Percentiles rank a stretch among this genome's conserved stretches.
Conservation (phyloP, 2,329 filamentous ascomycete species). For the Botrytis galanthina region DNA sequence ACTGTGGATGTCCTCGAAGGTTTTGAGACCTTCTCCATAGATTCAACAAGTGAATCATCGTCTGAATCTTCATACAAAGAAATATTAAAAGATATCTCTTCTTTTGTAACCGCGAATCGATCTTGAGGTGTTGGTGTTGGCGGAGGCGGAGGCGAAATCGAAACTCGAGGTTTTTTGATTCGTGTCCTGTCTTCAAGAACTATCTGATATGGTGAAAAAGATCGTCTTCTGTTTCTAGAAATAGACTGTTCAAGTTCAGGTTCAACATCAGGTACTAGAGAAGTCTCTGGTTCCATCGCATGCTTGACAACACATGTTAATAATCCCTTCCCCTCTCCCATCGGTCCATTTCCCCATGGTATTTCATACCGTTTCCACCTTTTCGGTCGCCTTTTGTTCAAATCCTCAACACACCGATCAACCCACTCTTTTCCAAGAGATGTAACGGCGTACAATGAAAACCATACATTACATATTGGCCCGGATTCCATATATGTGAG, state of each 20-base stretch:
- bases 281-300: neutral
- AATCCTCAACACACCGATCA: neutral
- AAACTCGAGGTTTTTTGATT: neutral
- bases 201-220: neutral
- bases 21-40: neutral
- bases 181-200: neutral
- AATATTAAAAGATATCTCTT: neutral
- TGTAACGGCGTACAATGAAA: neutral
- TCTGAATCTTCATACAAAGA: neutral
- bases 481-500: slow-evolving; percentile 8
- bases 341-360: neutral
- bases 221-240: neutral
- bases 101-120: neutral
- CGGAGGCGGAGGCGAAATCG: neutral
- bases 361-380: neutral
- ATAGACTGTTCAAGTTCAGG: neutral
- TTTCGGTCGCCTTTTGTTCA: neutral
- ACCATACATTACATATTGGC: neutral
- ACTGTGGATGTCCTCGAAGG: too few species aligned
- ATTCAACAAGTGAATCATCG: neutral
- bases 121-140: neutral
- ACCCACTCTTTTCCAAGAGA: neutral
- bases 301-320: slow-evolving; percentile 9
- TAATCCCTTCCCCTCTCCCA: neutral
- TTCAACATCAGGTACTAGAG: neutral